Percentiles rank a stretch among this genome's conserved stretches.
phyloP scores from a whole-genome alignment of 768 basidiomycete species.

The Suillus subaureus region DNA sequence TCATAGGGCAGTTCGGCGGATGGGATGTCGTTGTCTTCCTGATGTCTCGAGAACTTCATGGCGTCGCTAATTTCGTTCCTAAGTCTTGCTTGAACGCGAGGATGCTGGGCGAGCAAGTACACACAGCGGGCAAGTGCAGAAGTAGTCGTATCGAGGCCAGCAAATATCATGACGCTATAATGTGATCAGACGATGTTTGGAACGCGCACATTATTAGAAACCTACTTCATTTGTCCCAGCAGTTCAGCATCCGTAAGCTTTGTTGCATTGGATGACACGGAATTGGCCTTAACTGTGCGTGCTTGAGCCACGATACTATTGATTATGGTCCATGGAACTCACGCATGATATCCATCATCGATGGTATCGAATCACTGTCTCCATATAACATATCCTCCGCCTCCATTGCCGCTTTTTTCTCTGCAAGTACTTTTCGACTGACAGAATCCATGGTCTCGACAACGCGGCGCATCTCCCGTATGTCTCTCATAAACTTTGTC shows the following conservation, averaged over 20 bases:
- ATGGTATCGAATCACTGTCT: slow-evolving; percentile 17
- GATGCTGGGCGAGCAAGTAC: slow-evolving; percentile 36
- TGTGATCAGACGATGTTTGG: no score
- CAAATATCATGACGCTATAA: slow-evolving; percentile 44
- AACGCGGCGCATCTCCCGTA: slow-evolving; percentile 47
- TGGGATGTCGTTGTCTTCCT: no score
- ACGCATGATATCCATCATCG: slow-evolving; percentile 48
- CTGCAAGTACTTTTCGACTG: slow-evolving; percentile 40
- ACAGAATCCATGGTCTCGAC: slow-evolving; percentile 49
- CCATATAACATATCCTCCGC: no score
- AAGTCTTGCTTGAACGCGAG: slow-evolving; percentile 41
- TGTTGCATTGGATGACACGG: no score
- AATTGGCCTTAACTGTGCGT: slow-evolving; percentile 38
- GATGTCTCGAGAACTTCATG: background rate
- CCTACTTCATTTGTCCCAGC: slow-evolving; percentile 53
- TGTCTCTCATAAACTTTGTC: slow-evolving; percentile 21
- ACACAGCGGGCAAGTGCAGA: slow-evolving; percentile 39
- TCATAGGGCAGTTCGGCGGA: slow-evolving; percentile 37
- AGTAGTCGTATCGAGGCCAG: slow-evolving; percentile 48
- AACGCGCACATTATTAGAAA: no score
- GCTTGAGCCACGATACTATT: background rate
- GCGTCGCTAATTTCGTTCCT: slow-evolving; percentile 37
- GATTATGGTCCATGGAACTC: slow-evolving; percentile 20
- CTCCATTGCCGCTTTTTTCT: slow-evolving; percentile 37
- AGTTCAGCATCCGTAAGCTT: slow-evolving; percentile 46